Percentiles rank a stretch among this genome's conserved stretches.
phyloP scores from a whole-genome alignment of 495 filamentous ascomycete genomes.

The Penicillium desertorum region DNA sequence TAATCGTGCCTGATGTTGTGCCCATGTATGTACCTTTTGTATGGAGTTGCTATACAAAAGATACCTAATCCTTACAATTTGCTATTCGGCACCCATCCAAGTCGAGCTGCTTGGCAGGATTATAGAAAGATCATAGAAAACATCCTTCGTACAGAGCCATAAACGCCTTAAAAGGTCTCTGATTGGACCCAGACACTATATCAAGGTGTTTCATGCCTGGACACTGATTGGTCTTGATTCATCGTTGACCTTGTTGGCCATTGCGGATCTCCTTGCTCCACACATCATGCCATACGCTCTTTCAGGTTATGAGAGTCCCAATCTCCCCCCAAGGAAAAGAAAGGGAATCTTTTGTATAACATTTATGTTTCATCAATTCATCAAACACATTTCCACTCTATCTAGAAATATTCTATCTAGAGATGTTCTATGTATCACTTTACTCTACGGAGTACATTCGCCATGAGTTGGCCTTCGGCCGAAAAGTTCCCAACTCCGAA shows the following conservation, averaged over 20 bases:
- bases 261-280: background rate
- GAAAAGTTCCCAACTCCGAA: background rate
- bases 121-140: too few relatives aligned
- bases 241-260: background rate
- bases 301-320: background rate
- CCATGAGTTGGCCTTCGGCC: background rate
- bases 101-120: too few relatives aligned
- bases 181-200: too few relatives aligned
- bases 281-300: constrained; percentile 12
- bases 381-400: constrained; percentile 5
- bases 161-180: too few relatives aligned
- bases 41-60: too few relatives aligned
- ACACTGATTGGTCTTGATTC: background rate
- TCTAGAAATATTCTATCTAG: background rate
- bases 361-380: constrained; percentile 5
- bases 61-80: too few relatives aligned
- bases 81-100: too few relatives aligned
- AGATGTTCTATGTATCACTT: too few relatives aligned
- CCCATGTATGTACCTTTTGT: too few relatives aligned
- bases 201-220: background rate
- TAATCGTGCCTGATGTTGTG: too few relatives aligned
- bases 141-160: too few relatives aligned
- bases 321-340: background rate
- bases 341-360: background rate
- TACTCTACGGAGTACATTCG: too few relatives aligned